phyloP scores from a whole-genome alignment of 2,329 filamentous ascomycete species.

The Xylaria sp. region DNA sequence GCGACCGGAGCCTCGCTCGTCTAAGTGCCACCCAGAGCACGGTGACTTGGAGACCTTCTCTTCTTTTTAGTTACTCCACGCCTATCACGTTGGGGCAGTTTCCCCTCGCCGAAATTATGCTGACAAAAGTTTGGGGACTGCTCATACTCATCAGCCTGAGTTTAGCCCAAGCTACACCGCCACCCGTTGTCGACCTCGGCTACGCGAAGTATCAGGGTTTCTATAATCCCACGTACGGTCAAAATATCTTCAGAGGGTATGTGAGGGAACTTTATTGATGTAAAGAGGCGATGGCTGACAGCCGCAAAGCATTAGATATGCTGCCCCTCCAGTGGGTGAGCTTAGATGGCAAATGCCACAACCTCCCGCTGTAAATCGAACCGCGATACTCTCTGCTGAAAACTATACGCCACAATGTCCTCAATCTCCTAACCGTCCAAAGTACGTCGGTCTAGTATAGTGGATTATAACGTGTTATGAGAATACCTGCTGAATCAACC shows the following conservation, averaged over 20 bases:
- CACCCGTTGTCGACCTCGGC: constrained; percentile 55
- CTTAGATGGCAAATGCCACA: constrained; percentile 58
- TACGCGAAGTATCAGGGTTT: constrained; percentile 60
- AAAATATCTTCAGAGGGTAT: constrained; percentile 61
- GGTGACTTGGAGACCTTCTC: not conserved
- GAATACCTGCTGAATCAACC: constrained; percentile 10
- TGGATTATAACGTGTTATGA: not conserved
- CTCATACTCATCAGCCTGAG: constrained; percentile 12
- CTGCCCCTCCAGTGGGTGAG: constrained; percentile 55
- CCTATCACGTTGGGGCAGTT: not conserved
- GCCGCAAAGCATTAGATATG: constrained; percentile 57
- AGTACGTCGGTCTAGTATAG: constrained; percentile 32
- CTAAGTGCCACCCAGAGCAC: not conserved
- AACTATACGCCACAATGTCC: constrained; percentile 51
- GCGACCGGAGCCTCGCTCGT: not conserved
- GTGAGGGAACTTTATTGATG: not conserved
- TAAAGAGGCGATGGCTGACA: constrained; percentile 22
- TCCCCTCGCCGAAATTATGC: constrained; percentile 15
- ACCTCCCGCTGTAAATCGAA: constrained; percentile 47
- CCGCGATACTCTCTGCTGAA: constrained; percentile 48
- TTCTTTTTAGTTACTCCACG: not conserved
- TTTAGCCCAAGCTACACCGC: constrained; percentile 28
- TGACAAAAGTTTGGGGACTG: constrained; percentile 20
- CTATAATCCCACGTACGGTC: constrained; percentile 51
- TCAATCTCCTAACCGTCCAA: constrained; percentile 42